Base-by-base conservation (phyloP, 2,329 filamentous ascomycete genomes). In the Aciculosporium take region DNA sequence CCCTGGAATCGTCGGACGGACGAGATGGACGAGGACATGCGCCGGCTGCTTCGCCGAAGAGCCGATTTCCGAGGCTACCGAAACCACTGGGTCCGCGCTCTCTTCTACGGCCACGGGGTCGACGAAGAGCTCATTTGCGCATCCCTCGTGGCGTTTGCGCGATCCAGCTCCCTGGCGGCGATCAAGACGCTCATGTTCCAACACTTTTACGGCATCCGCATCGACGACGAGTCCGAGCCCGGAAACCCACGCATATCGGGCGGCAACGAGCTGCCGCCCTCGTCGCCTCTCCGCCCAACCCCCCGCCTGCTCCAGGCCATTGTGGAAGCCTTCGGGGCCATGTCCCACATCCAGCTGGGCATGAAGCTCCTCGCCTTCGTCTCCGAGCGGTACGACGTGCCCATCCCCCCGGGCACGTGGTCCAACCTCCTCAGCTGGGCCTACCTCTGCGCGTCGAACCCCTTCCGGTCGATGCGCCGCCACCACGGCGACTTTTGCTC, bases 261-360 rank as follows among this genome's bases (percentile, higher is more conserved):
- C 13, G 59, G 64, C n/a, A 62, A 53, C 24, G 50, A 53, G 1
- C 67, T 73, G 33, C 54, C 63, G 1, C 51, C 49, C 1, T 63
- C 66, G 23, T 79, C 73, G 1, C 69, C 73, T 7, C 56, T 81
- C 25, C 62, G 66, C 39, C 84, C 84, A 2, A 75, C 72, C 0
- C 47, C 56, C 7, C 62, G 64, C 2, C 64, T 88, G 0, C 65
- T 89, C 18, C 65, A 73, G 41, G 71, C 79, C 7, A 61, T 88
- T n/a, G 79, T 80, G 5, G 77, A 85, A 53, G 65, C 68, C 1
- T 83, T 80, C 47, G 73, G 80, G n/a, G 69, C 68, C 46, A 84
- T 80, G 57, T 77, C 72, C 37, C 67, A 79, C 41, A 65, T 86
- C 4, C 55, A 66, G 1, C 63, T 68, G 2, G 81, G 75, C 10